Evolutionary conservation across 129 eudicot genomes (phyloP).

Genomic region (Calendula officinalis): DNA sequence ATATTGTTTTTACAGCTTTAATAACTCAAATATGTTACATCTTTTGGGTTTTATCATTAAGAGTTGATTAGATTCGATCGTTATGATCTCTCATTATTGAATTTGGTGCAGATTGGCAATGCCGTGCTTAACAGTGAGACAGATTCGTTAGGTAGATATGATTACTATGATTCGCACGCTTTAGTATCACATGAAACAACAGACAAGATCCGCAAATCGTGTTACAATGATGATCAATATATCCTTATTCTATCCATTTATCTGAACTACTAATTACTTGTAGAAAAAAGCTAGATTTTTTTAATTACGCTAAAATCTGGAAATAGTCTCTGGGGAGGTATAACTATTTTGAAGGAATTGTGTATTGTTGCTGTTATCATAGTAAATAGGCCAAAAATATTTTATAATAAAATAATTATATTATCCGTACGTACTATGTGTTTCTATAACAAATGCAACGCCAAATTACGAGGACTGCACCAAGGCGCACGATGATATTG

Average conservation of each 20-base stretch:
- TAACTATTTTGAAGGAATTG: too few species aligned
- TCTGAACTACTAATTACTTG: not conserved
- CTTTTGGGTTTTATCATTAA: too few species aligned
- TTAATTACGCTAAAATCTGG: too few species aligned
- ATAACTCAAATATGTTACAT: too few species aligned
- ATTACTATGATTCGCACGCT: conserved; percentile 59
- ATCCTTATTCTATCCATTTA: not conserved
- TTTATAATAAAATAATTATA: not conserved
- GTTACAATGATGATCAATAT: conserved; percentile 21
- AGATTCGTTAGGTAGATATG: conserved; percentile 56
- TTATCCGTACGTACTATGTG: not conserved
- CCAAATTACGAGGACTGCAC: conserved; percentile 28
- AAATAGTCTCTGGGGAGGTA: too few species aligned
- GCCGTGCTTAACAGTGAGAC: conserved; percentile 63
- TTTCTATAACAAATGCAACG: conserved; percentile 38
- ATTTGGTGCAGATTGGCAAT: conserved; percentile 60
- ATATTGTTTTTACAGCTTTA: too few species aligned
- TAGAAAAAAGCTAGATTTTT: too few species aligned
- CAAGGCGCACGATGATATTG: conserved; percentile 23
- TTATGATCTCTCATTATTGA: not conserved
- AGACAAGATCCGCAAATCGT: conserved; percentile 28
- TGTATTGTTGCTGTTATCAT: too few species aligned
- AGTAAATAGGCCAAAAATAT: too few species aligned
- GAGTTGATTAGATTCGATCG: not conserved
- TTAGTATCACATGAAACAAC: conserved; percentile 47